Evolutionary conservation across 352 stramenopile genomes (phyloP).

Genomic region (Pythium scleroteichum): DNA sequence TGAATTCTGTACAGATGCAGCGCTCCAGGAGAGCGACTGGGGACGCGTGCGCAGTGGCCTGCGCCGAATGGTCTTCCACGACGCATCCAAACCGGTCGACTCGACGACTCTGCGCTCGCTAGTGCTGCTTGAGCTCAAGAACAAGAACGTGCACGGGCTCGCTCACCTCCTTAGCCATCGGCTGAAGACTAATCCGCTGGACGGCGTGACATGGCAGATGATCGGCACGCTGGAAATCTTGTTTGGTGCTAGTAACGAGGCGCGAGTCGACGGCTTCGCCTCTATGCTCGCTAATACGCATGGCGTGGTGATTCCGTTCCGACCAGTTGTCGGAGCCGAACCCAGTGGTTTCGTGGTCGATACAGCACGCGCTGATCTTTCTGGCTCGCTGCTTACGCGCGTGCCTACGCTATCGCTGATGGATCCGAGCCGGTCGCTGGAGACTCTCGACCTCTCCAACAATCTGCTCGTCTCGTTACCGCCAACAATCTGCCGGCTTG

Average conservation of each 20-base stretch:
- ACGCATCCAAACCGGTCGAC: conserved; percentile 2
- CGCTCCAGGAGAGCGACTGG: conserved; percentile 13
- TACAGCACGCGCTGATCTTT: neutral
- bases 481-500: conserved; percentile 32
- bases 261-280: conserved; percentile 29
- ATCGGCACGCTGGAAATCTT: conserved; percentile 55
- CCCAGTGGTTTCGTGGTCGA: neutral
- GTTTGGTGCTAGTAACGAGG: conserved; percentile 34
- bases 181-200: conserved; percentile 12
- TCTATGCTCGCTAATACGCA: conserved; percentile 37
- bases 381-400: neutral
- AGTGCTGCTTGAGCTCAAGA: conserved; percentile 9
- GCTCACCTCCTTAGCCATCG: conserved; percentile 12
- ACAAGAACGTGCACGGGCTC: conserved; percentile 19
- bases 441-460: conserved; percentile 44
- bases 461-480: conserved; percentile 58
- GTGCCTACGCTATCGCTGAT: neutral
- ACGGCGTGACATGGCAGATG: conserved; percentile 42
- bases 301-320: conserved; percentile 27
- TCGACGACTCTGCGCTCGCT: conserved; percentile 2
- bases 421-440: conserved; percentile 2
- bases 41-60: conserved; percentile 7
- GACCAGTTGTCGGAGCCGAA: neutral
- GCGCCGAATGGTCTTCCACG: conserved; percentile 3
- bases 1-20: neutral